Base-by-base conservation (phyloP, 2,329 filamentous ascomycete genomes). In the Penicillium italicum region DNA sequence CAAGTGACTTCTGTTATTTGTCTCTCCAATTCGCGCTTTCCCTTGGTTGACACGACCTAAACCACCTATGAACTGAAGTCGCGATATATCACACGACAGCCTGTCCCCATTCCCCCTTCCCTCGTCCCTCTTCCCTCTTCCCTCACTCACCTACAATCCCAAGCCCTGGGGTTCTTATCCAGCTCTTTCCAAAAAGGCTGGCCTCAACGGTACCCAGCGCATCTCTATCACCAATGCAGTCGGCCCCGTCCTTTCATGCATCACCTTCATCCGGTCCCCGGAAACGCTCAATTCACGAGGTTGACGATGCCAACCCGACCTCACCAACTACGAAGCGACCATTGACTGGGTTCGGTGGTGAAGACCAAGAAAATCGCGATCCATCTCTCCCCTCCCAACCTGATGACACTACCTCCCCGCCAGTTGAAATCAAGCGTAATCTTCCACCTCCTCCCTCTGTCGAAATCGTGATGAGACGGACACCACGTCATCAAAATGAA, bases 261-360 rank as follows among this genome's bases (percentile, higher is more conserved):
- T 59, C 63, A 3, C 59, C 67, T 18, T 60, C 49, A 30, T 47
- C 28, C 18, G 51, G 56, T 9, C 55, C 69, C 5, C 60, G 65
- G 36, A 72, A 73, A 53, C 63, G 67, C 12, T 65, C 68, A 1
- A 65, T 71, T 16, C 60, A 71, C 20, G 69, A 72, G 33, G 46
- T 68, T 3, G 62, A 66, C 12, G 64, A 67, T 33, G 47, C 48
- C 5, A 12, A 47, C 2, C 24, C 55, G 10, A 51, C 55, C 7
- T 43, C 61, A 3, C 47, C 59, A 22, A 58, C 57, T 8, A 50
- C 51, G 12, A 62, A 63, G 33, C 49, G 56, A 20, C 18, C 57
- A 7, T 50, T 63, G 7, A 54, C 45, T 0, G 55, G 55, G n/a
- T 53, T 59, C 30, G 18, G 31, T 3, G 53, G 33, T 2, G 59